phyloP scores from a whole-genome alignment of 148 eudicot species.

The Hydrangea macrophylla region DNA sequence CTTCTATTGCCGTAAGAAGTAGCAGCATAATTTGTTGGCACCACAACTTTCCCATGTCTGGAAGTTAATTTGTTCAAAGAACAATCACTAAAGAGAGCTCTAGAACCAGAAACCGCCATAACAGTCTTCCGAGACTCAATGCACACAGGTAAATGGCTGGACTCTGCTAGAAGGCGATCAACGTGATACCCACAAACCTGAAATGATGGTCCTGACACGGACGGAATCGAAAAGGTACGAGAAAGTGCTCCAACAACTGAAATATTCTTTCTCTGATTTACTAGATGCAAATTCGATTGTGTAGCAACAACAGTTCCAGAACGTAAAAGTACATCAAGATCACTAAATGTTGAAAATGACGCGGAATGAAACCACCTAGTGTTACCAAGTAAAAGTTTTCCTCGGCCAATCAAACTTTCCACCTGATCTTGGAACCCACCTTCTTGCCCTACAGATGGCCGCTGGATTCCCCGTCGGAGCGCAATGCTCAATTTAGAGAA shows the following conservation, averaged over 20 bases:
- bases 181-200: conserved; percentile 63
- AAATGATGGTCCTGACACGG: conserved; percentile 72
- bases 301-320: conserved; percentile 51
- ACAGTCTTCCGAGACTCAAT: conserved; percentile 27
- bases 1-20: conserved; percentile 25
- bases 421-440: conserved; percentile 32
- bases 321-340: conserved; percentile 37
- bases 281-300: conserved; percentile 46
- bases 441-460: conserved; percentile 32
- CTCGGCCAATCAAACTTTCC: conserved; percentile 41
- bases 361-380: conserved; percentile 33
- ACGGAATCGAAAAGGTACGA: conserved; percentile 65
- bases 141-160: conserved; percentile 13
- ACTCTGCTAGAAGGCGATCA: conserved; percentile 42
- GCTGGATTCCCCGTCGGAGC: conserved; percentile 38
- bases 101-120: conserved; percentile 50
- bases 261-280: conserved; percentile 39
- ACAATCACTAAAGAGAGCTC: conserved; percentile 31
- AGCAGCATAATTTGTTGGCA: conserved; percentile 29
- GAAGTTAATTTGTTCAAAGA: conserved; percentile 33
- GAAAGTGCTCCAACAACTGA: conserved; percentile 60
- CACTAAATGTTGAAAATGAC: conserved; percentile 26
- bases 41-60: conserved; percentile 25
- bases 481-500: conserved; percentile 42
- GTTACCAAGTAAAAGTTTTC: conserved; percentile 40